Evolutionary conservation across 2,329 filamentous ascomycete species (phyloP).

Genomic region (Cercospora sp.): DNA sequence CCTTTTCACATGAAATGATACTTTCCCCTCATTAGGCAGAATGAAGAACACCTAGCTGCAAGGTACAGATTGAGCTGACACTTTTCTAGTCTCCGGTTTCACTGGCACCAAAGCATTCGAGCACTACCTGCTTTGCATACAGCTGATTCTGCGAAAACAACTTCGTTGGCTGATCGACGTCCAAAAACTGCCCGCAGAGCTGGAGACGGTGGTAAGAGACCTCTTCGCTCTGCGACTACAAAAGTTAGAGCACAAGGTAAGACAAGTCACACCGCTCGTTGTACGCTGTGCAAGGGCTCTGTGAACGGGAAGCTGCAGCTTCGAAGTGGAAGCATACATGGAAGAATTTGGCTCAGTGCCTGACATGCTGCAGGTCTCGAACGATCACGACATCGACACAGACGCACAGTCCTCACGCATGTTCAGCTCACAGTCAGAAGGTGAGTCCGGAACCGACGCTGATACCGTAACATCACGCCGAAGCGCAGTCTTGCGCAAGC

Average conservation of each 20-base stretch:
- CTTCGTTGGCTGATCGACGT: slow-evolving; percentile 68
- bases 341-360: not conserved
- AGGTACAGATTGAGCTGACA: slow-evolving; percentile 7
- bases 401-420: slow-evolving; percentile 48
- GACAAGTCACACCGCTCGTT: slow-evolving; percentile 5
- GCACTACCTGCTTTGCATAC: slow-evolving; percentile 80
- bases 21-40: not conserved
- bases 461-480: slow-evolving; percentile 38
- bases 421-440: slow-evolving; percentile 61
- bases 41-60: not conserved
- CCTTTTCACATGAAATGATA: not conserved
- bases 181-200: slow-evolving; percentile 66
- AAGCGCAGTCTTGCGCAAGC: slow-evolving; percentile 42
- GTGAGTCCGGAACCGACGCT: slow-evolving; percentile 43
- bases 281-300: not conserved
- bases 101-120: slow-evolving; percentile 68
- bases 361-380: slow-evolving; percentile 16
- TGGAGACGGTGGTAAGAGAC: slow-evolving; percentile 67
- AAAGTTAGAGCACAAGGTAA: slow-evolving; percentile 50
- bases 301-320: not conserved
- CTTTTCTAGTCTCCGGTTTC: slow-evolving; percentile 40
- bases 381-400: slow-evolving; percentile 37
- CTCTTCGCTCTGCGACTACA: slow-evolving; percentile 78
- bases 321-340: not conserved
- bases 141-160: slow-evolving; percentile 82